A percentile compares a stretch with the other conserved stretches of the same genome.
phyloP scores from a whole-genome alignment of 2,329 filamentous ascomycete species.

The Xylariaceae sp. region DNA sequence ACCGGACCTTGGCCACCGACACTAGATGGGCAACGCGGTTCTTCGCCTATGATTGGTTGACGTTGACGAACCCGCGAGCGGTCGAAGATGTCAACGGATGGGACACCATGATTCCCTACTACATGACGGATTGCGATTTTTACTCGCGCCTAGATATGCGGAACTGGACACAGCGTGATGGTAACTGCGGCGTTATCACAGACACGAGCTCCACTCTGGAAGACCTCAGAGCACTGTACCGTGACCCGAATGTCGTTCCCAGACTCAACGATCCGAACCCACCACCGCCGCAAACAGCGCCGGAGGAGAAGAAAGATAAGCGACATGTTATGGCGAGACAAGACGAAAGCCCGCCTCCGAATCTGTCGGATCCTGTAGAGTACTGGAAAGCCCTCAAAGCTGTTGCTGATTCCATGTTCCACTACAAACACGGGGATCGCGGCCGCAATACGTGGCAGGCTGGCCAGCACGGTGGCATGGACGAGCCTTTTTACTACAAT shows the following conservation, averaged over 20 bases:
- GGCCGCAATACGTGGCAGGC: constrained; percentile 41
- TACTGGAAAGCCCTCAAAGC: constrained; percentile 27
- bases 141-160: constrained; percentile 46
- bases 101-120: constrained; percentile 57
- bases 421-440: constrained; percentile 38
- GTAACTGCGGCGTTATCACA: constrained; percentile 39
- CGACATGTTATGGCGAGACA: neutral
- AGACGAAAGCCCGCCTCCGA: neutral
- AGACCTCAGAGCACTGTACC: constrained; percentile 43
- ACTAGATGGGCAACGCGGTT: constrained; percentile 49
- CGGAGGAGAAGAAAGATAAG: constrained; percentile 4
- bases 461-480: constrained; percentile 37
- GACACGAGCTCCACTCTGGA: constrained; percentile 44
- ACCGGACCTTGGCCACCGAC: constrained; percentile 27
- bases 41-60: constrained; percentile 56
- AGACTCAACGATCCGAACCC: constrained; percentile 37
- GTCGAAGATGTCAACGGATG: constrained; percentile 50
- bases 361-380: constrained; percentile 24
- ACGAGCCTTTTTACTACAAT: constrained; percentile 42
- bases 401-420: constrained; percentile 36
- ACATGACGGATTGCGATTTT: constrained; percentile 55
- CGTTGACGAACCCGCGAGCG: constrained; percentile 51
- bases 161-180: constrained; percentile 39
- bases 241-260: constrained; percentile 35
- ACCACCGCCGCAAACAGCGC: constrained; percentile 24